Conservation (phyloP, 2,329 filamentous ascomycete genomes). For the Xylaria sp. region DNA sequence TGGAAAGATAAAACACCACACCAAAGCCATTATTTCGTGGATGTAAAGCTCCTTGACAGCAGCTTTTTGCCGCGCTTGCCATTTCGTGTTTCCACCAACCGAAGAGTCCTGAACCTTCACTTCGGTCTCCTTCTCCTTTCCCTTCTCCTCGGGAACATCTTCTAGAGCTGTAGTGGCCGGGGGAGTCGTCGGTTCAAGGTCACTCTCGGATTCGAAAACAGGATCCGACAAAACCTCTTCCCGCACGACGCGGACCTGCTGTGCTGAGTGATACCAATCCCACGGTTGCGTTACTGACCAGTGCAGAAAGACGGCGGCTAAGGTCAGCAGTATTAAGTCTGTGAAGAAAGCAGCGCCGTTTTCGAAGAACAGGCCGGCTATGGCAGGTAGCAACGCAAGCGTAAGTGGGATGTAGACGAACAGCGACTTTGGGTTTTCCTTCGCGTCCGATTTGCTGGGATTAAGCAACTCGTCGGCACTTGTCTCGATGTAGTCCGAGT, state of each 20-base stretch:
- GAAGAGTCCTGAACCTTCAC: conserved; percentile 24
- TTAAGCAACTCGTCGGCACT: conserved; percentile 78
- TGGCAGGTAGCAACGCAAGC: conserved; percentile 84
- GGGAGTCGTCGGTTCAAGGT: conserved; percentile 48
- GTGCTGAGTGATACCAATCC: conserved; percentile 81
- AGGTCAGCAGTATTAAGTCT: conserved; percentile 80
- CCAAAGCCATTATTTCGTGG: conserved; percentile 79
- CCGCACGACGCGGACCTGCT: conserved; percentile 64
- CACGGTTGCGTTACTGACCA: conserved; percentile 93
- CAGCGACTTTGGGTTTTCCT: conserved; percentile 66
- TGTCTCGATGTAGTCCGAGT: conserved; percentile 76
- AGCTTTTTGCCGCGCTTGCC: conserved; percentile 47
- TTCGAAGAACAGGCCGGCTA: conserved; percentile 85
- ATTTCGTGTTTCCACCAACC: conserved; percentile 30
- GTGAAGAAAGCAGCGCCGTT: conserved; percentile 86
- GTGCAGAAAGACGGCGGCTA: conserved; percentile 88
- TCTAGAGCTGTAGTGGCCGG: conserved; percentile 49
- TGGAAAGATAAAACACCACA: conserved; percentile 83
- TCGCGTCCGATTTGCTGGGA: conserved; percentile 54
- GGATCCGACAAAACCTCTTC: conserved; percentile 57
- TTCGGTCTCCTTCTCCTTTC: conserved; percentile 32
- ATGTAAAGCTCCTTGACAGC: conserved; percentile 73
- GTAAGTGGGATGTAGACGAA: conserved; percentile 85
- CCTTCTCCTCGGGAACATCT: conserved; percentile 59
- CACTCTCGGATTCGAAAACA: conserved; percentile 59